Base-by-base conservation (phyloP, 164 flowering plant genomes). In the Kalanchoe fedtschenkoi region DNA sequence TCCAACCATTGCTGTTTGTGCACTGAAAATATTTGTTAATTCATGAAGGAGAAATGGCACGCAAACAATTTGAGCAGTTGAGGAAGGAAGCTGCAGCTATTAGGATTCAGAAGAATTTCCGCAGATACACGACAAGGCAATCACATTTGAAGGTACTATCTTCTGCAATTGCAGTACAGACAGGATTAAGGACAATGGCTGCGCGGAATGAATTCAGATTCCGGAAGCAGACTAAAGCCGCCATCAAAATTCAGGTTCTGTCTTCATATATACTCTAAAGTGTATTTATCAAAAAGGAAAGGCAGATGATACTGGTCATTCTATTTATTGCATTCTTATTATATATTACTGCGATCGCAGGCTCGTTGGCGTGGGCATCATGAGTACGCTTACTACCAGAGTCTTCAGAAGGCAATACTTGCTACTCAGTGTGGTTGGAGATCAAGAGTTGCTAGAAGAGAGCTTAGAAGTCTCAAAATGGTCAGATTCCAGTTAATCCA, bases 401-500 rank as follows among this genome's bases (percentile, higher is more conserved):
- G 72, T 61, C 88, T 89, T 64, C 84, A 83, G 74, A 86, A 78
- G 73, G 91, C 99, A 66, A 82, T 76, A 22, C 38, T 95, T 60
- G 68, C 73, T 55, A 64, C 91, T 66, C 99, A 95, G 67, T 91
- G 99, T 84, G 91, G 88, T 57, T 95, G 99, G 99, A 84, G 99
- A 70, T 64, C 69, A 32, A 78, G 96, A 44, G 77, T 89, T 72
- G 97, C 99, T 24, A 71, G 91, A 60, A 87, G 75, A 72, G 99
- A 91, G 78, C 95, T 95, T 37, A 77, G 91, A 65, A 74, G 71
- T 58, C 99, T 89, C 70, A 87, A 78, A 80, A 91, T 95, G 99
- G 99, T 95, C 61, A 55, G 75, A 39, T 71, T 41, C 64, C 55
- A 28, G 58, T 44, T 34, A 26, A n/a, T 61, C 54, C 26, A 35